Conservation (phyloP, 1,284 basidiomycete genomes). For the Sporisorium scitamineum region DNA sequence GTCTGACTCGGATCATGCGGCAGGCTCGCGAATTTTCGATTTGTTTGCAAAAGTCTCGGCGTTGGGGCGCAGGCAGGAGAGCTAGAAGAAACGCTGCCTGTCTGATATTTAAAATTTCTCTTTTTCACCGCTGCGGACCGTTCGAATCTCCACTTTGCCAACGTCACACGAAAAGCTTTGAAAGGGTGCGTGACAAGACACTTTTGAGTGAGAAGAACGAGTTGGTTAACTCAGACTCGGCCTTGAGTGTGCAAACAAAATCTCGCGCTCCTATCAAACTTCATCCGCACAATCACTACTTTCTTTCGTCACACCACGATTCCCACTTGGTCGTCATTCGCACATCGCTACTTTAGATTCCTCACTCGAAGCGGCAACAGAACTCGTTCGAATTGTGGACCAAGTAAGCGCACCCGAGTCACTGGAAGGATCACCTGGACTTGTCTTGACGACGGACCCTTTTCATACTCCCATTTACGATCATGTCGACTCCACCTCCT, state of each 20-base stretch:
- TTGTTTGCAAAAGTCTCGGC: neutral
- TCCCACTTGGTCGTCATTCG: neutral
- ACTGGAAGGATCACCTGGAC: neutral
- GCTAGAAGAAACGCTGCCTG: neutral
- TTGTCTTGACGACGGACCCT: neutral
- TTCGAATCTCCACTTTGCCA: neutral
- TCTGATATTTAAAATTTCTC: neutral
- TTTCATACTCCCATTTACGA: neutral
- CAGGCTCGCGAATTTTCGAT: slow-evolving; percentile 5
- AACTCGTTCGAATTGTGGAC: neutral
- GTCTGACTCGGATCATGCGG: slow-evolving; percentile 2
- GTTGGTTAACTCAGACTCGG: neutral
- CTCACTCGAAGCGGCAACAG: too few relatives aligned
- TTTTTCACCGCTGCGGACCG: neutral
- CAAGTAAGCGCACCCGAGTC: neutral
- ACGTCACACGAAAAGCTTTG: neutral
- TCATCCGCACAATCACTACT: neutral
- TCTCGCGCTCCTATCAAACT: neutral
- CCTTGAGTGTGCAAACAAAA: neutral
- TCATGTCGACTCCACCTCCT: slow-evolving; percentile 19
- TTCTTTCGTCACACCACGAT: neutral
- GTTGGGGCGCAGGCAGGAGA: too few relatives aligned
- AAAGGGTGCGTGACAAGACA: too few relatives aligned
- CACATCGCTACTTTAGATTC: neutral
- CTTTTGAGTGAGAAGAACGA: neutral